phyloP scores from a whole-genome alignment of 495 filamentous ascomycete genomes.

The Massariosphaeria phaeospora region DNA sequence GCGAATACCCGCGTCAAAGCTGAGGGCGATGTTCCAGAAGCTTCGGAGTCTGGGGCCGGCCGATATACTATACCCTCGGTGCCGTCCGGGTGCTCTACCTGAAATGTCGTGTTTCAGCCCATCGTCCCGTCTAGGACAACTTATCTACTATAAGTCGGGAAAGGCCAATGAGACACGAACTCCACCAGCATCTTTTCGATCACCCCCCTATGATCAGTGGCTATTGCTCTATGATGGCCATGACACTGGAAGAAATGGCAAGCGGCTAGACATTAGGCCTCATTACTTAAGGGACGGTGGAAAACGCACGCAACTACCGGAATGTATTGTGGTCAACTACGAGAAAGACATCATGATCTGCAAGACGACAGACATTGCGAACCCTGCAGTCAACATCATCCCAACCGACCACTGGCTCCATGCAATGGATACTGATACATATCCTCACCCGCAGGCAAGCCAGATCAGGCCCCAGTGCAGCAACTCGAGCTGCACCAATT shows the following conservation, averaged over 20 bases:
- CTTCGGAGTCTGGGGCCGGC: conserved; percentile 17
- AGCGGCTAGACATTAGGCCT: conserved; percentile 5
- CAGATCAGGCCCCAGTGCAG: conserved; percentile 19
- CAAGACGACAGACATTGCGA: conserved; percentile 1
- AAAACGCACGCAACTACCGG: not conserved
- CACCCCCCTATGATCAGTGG: conserved; percentile 1
- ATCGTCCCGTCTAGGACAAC: conserved; percentile 7
- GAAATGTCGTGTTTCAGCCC: conserved; percentile 18
- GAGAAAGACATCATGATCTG: conserved; percentile 17
- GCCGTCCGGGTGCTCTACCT: conserved; percentile 10
- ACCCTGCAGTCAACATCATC: conserved; percentile 16
- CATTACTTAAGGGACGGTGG: conserved; percentile 4
- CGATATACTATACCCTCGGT: conserved; percentile 4
- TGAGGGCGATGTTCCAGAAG: conserved; percentile 14
- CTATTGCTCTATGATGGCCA: not conserved
- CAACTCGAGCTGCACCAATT: conserved; percentile 7
- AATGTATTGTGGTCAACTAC: conserved; percentile 19
- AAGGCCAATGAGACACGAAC: conserved; percentile 8
- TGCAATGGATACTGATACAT: conserved; percentile 16
- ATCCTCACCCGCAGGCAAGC: conserved; percentile 10
- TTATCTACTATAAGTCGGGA: conserved; percentile 16
- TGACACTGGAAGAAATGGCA: conserved; percentile 3
- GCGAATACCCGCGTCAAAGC: conserved; percentile 14
- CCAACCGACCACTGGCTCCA: conserved; percentile 15
- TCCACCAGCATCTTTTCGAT: conserved; percentile 7